phyloP scores from a whole-genome alignment of 2,329 filamentous ascomycete genomes.

The Exophiala sideris region DNA sequence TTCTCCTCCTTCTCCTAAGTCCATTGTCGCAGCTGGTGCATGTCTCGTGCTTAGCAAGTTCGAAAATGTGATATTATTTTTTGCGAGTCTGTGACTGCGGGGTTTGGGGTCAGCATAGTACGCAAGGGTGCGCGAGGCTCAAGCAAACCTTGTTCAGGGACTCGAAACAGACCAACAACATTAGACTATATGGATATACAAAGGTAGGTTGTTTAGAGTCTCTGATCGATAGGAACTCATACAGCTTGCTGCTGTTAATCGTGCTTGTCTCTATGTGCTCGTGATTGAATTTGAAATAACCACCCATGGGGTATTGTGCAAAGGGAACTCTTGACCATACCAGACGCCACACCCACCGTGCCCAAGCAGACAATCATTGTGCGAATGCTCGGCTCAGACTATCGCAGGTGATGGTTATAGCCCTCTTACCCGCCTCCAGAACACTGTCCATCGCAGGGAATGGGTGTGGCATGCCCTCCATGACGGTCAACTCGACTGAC shows the following conservation, averaged over 20 bases:
- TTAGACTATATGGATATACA: no score
- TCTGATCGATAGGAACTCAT: no score
- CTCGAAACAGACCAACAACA: no score
- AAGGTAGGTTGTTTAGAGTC: no score
- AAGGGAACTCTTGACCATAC: neutral
- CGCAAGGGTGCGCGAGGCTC: no score
- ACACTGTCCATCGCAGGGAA: conserved; percentile 59
- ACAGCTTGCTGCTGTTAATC: no score
- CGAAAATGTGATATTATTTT: neutral
- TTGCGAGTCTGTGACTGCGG: no score
- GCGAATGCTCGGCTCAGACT: conserved; percentile 14
- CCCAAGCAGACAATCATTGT: neutral
- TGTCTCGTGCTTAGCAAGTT: neutral
- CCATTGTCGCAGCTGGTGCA: conserved; percentile 16
- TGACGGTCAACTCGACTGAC: conserved; percentile 47
- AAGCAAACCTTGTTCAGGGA: no score
- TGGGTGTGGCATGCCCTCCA: conserved; percentile 57
- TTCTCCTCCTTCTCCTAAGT: conserved; percentile 22
- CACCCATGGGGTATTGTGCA: neutral
- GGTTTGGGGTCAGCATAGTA: no score
- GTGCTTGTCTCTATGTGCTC: neutral
- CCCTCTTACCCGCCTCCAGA: conserved; percentile 50
- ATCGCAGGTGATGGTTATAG: conserved; percentile 48
- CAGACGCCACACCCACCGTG: neutral
- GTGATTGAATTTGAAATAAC: neutral